phyloP scores from a whole-genome alignment of 2,329 filamentous ascomycete genomes.

The Harringtonia aguacate region DNA sequence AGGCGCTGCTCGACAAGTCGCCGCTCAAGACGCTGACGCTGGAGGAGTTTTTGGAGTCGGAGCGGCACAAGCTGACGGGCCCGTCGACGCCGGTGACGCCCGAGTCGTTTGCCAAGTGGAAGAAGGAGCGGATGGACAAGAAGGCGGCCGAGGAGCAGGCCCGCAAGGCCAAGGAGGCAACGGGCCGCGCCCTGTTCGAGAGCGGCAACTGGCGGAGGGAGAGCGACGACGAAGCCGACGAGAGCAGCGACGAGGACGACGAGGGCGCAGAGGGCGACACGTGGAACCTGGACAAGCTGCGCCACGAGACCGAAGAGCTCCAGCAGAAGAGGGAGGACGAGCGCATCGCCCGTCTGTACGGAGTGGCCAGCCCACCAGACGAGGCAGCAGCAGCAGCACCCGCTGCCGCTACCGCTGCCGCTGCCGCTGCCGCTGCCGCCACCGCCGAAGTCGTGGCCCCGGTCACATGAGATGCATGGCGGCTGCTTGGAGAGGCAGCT shows the following conservation, averaged over 20 bases:
- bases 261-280: constrained; percentile 28
- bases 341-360: constrained; percentile 27
- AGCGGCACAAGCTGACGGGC: constrained; percentile 89
- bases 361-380: constrained; percentile 2
- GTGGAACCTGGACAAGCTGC: constrained; percentile 76
- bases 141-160: constrained; percentile 91
- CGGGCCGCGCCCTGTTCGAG: constrained; percentile 89
- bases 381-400: constrained; percentile 11
- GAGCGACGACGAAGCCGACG: constrained; percentile 52
- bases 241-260: constrained; percentile 46
- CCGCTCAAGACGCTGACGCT: constrained; percentile 89
- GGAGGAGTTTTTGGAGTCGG: constrained; percentile 94
- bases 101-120: constrained; percentile 93
- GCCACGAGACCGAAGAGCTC: constrained; percentile 73
- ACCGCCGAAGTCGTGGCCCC: no score
- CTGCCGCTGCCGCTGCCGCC: no score
- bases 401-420: no score
- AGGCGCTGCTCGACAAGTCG: constrained; percentile 90
- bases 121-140: constrained; percentile 87
- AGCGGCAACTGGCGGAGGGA: constrained; percentile 80
- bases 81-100: constrained; percentile 87
- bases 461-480: no score
- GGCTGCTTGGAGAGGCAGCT: no score
- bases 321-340: constrained; percentile 71
- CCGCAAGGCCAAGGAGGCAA: constrained; percentile 85